Evolutionary conservation across 306 rosid genomes (phyloP).

Genomic region (Cucumis melo): DNA sequence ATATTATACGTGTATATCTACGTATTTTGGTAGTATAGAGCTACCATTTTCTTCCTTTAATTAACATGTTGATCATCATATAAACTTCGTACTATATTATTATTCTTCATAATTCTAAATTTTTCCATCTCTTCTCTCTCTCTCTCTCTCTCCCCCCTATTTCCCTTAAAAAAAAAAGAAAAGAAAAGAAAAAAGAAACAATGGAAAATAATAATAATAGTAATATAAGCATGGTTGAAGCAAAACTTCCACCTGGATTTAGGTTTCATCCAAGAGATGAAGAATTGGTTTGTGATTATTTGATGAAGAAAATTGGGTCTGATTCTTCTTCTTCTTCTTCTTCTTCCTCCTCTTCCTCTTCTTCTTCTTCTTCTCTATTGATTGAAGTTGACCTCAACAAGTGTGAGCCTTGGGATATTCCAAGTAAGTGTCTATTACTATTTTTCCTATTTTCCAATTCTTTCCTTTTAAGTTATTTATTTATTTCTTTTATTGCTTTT

Average conservation of each 20-base stretch:
- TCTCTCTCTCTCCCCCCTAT: not conserved
- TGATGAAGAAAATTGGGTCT: constrained; percentile 51
- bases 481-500: no score
- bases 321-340: constrained; percentile 25
- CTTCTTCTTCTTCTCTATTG: constrained; percentile 48
- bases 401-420: constrained; percentile 96
- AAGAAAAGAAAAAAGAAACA: no score
- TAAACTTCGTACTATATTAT: not conserved
- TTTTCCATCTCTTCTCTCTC: not conserved
- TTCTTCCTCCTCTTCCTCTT: constrained; percentile 32
- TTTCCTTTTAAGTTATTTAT: no score
- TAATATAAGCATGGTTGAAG: constrained; percentile 68
- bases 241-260: constrained; percentile 79
- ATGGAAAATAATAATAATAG: not conserved
- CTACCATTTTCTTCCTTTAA: not conserved
- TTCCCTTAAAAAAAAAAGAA: no score
- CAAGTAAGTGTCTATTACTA: constrained; percentile 28
- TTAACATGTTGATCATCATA: not conserved
- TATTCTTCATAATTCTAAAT: not conserved
- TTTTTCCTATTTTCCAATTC: no score
- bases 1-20: not conserved
- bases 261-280: constrained; percentile 94
- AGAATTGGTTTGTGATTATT: constrained; percentile 78
- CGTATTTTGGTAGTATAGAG: not conserved
- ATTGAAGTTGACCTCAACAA: constrained; percentile 91